Evolutionary conservation across 2,329 filamentous ascomycete genomes (phyloP), one percentile per base, ranked within the genome.

Genomic region (Ophiostoma quercus): DNA sequence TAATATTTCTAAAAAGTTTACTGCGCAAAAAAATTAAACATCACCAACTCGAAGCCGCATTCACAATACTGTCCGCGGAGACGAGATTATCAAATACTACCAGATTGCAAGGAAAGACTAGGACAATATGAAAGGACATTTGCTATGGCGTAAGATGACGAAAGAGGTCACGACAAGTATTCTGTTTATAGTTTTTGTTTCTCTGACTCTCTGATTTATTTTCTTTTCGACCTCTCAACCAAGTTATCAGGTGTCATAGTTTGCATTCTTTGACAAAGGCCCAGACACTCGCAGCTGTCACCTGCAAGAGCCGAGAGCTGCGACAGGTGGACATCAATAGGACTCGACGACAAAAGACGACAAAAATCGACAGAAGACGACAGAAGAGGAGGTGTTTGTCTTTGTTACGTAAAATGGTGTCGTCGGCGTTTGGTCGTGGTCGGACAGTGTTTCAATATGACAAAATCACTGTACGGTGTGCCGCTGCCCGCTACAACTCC

Each of bases 341-440:
- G 14, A 47, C 6, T 19, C 5, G 0, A n/a, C 11, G 14, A 43
- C 3, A 14, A 43, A 43, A 43, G 12, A 43, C 39, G 39, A 16
- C 39, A 43, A 43, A 43, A 43, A 9, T 14, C 41, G 41, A 19
- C 41, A 54, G 47, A 54, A 22, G 47, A 54, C 51, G 65, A 29
- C 19, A 63, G 66, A 37, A 32, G 32, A 54, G 39, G 41, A 47
- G 37, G 65, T 16, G 65, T 25, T 25, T 66, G 25, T 43, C 37
- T 29, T 39, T 43, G 39, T 66, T 57, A 57, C 51, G 51, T 57
- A 57, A 57, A 57, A 57, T 29, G 51, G 51, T 57, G 51, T 57
- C n/a, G 14, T 25, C 51, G 51, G 51, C n/a, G 51, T 54, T 54
- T 54, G 51, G 51, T 51, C 51, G 51, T 25, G 3, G 8, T 57